Conservation (phyloP, 371 early-diverging fungal genomes). For the Entomophthora muscae region DNA sequence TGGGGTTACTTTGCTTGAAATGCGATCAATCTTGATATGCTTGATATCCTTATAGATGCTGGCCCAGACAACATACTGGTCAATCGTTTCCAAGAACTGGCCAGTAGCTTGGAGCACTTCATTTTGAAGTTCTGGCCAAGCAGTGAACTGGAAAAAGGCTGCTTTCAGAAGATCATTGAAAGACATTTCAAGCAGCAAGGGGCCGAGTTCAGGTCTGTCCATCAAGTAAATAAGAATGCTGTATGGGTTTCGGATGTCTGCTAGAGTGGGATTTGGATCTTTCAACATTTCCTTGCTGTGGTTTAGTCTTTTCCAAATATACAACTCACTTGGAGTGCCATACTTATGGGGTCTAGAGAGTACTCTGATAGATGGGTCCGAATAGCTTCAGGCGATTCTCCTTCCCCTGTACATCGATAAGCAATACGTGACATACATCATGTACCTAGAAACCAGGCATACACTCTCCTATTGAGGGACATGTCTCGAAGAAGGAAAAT, state of each 20-base stretch:
- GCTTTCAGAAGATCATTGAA: neutral
- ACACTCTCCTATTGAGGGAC: conserved; percentile 80
- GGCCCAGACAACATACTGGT: conserved; percentile 4
- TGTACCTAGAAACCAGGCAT: conserved; percentile 68
- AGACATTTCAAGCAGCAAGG: conserved; percentile 46
- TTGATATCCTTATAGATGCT: neutral
- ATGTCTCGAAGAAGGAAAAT: conserved; percentile 83
- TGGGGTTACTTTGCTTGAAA: neutral
- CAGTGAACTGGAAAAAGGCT: neutral
- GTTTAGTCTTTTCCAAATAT: neutral
- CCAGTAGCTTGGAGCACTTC: neutral
- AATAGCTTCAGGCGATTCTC: conserved; percentile 14
- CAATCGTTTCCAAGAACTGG: conserved; percentile 1
- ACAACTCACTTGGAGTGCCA: conserved; percentile 16
- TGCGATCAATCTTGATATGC: neutral
- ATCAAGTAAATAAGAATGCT: conserved; percentile 64
- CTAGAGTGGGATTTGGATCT: conserved; percentile 12
- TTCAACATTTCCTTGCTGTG: neutral
- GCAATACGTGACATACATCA: neutral
- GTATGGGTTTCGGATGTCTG: conserved; percentile 47
- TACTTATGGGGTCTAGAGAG: conserved; percentile 18
- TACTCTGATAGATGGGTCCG: conserved; percentile 24
- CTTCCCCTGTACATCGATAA: conserved; percentile 2
- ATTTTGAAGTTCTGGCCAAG: neutral
- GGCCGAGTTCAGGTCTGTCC: conserved; percentile 73